Conservation (phyloP, 2,329 filamentous ascomycete species). For the Chrysoporthe cubensis region DNA sequence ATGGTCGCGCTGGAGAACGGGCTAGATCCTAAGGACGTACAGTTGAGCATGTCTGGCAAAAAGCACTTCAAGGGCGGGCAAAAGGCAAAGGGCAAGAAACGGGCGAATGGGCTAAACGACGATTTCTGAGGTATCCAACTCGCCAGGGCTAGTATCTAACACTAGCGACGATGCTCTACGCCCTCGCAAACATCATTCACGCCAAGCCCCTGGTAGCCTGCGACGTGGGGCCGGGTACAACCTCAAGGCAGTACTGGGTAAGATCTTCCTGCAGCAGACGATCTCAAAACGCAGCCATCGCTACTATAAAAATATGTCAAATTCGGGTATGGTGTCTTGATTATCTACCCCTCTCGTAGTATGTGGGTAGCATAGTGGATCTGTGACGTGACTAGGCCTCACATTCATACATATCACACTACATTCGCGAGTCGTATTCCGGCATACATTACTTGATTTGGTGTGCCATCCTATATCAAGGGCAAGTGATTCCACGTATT, state of each 20-base stretch:
- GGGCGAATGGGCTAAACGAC: constrained; percentile 45
- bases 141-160: background rate
- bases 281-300: too few species aligned
- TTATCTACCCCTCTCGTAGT: too few species aligned
- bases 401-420: too few species aligned
- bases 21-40: constrained; percentile 78
- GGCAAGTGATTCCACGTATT: too few species aligned
- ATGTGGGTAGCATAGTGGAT: too few species aligned
- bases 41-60: constrained; percentile 66
- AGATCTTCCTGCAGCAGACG: too few species aligned
- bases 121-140: constrained; percentile 29
- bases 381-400: too few species aligned
- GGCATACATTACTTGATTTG: too few species aligned
- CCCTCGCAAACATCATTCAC: background rate
- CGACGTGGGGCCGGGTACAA: background rate
- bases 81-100: constrained; percentile 59
- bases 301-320: too few species aligned
- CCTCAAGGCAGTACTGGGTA: background rate
- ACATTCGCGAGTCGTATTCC: too few species aligned
- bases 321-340: too few species aligned
- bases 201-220: background rate
- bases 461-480: too few species aligned
- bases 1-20: constrained; percentile 85
- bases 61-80: constrained; percentile 91
- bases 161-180: background rate